These are phyloP conservation scores for Epichloe gansuensis DNA, from an alignment of 2,329 filamentous ascomycete genomes.

Conservation along the genomic window DNA sequence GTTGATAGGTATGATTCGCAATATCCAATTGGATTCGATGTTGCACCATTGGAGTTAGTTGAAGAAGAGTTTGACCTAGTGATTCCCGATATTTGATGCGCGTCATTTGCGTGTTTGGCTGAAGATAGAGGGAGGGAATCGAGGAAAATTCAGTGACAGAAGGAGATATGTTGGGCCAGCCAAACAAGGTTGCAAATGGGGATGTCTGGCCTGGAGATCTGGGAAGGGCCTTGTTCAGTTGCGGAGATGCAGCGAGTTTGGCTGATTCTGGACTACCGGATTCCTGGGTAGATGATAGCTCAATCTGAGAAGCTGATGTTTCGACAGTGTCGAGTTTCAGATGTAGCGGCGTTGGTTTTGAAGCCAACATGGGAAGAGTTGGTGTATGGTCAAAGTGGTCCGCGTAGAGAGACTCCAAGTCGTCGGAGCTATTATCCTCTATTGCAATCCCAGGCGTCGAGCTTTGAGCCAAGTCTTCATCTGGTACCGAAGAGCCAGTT, in stretches of 20 bases:
- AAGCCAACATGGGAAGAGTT: conserved; percentile 36
- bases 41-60: conserved; percentile 27
- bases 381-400: conserved; percentile 26
- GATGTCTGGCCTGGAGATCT: conserved; percentile 38
- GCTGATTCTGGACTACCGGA: conserved; percentile 18
- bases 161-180: conserved; percentile 36
- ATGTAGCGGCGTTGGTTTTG: conserved; percentile 40
- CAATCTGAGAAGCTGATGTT: conserved; percentile 16
- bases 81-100: conserved; percentile 10
- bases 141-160: conserved; percentile 40
- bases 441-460: conserved; percentile 14
- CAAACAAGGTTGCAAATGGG: conserved; percentile 41
- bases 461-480: conserved; percentile 14
- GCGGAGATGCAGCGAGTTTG: conserved; percentile 18
- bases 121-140: conserved; percentile 41
- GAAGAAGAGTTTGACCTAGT: conserved; percentile 2
- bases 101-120: conserved; percentile 24
- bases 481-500: conserved; percentile 13
- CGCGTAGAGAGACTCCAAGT: conserved; percentile 15
- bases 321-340: conserved; percentile 36
- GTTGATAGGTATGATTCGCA: conserved; percentile 40
- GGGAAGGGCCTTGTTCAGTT: conserved; percentile 42
- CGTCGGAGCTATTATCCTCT: conserved; percentile 18
- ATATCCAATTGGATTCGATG: conserved; percentile 34
- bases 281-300: conserved; percentile 13